Percentiles rank a stretch among this genome's conserved stretches.
Conservation (phyloP, 2,329 filamentous ascomycete species). For the Pseudogymnoascus sp. region DNA sequence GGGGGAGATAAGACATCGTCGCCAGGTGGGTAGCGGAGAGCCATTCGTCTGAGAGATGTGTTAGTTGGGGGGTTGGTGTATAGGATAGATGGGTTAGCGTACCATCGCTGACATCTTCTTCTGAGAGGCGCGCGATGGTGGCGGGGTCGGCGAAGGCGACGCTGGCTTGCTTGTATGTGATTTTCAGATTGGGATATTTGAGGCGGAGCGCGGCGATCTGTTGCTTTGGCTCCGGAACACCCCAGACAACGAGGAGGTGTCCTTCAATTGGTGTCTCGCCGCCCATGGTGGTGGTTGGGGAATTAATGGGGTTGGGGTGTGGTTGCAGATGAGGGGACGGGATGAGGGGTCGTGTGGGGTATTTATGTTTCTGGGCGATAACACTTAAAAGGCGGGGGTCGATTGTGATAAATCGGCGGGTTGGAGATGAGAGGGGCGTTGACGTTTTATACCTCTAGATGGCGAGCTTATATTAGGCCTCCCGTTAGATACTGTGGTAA, state of each 20-base stretch:
- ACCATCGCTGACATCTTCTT: constrained; percentile 12
- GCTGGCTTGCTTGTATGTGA: constrained; percentile 31
- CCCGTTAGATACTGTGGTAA: neutral
- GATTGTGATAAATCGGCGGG: neutral
- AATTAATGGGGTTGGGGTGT: neutral
- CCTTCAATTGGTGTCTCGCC: constrained; percentile 31
- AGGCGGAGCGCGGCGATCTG: constrained; percentile 31
- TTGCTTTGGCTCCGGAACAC: constrained; percentile 32
- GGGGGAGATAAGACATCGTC: constrained; percentile 23
- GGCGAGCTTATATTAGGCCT: neutral
- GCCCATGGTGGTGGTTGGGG: constrained; percentile 32
- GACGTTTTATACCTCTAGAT: neutral
- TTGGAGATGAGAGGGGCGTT: neutral
- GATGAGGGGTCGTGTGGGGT: constrained; percentile 1
- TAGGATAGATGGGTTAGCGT: constrained; percentile 18
- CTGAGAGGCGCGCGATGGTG: neutral
- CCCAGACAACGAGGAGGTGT: constrained; percentile 35
- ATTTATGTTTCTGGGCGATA: neutral
- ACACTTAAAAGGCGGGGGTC: neutral
- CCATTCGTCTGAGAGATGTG: neutral
- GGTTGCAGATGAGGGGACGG: neutral
- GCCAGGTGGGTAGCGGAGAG: constrained; percentile 25
- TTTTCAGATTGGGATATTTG: constrained; percentile 37
- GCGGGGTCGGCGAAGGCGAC: constrained; percentile 13
- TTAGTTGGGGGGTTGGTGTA: neutral